Conservation (phyloP, 495 filamentous ascomycete species). For the Bathelium albidoporum region DNA sequence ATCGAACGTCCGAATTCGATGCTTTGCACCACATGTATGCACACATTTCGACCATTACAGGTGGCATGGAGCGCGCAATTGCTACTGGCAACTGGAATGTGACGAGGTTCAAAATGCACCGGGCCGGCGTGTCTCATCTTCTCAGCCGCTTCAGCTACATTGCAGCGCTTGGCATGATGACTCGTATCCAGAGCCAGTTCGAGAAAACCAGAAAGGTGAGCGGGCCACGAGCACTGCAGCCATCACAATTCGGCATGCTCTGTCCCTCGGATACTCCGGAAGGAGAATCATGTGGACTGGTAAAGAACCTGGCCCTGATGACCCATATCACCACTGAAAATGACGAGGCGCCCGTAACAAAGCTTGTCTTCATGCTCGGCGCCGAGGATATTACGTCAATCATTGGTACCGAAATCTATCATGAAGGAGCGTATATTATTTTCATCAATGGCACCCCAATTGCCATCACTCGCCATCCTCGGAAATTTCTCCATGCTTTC, state of each 20-base stretch:
- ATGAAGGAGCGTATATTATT: constrained; percentile 72
- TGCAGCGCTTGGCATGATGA: constrained; percentile 99
- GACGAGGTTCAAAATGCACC: constrained; percentile 96
- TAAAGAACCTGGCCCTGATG: constrained; percentile 98
- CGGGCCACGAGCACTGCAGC: constrained; percentile 88
- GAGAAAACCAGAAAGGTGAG: constrained; percentile 95
- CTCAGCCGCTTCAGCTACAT: constrained; percentile 93
- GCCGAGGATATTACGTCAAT: constrained; percentile 65
- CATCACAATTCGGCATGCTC: constrained; percentile 95
- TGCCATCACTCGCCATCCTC: constrained; percentile 71
- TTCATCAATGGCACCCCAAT: constrained; percentile 92
- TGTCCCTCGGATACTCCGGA: constrained; percentile 96
- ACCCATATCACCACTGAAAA: constrained; percentile 96
- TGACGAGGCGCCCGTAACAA: constrained; percentile 76
- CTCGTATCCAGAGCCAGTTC: constrained; percentile 94
- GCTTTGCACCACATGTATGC: constrained; percentile 63
- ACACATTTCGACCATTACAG: constrained; percentile 71
- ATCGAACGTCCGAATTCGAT: constrained; percentile 76
- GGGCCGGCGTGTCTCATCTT: constrained; percentile 94
- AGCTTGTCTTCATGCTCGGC: constrained; percentile 66
- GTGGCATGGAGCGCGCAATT: constrained; percentile 85
- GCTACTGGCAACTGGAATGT: constrained; percentile 96
- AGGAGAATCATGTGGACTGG: constrained; percentile 93
- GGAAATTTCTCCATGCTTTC: constrained; percentile 73
- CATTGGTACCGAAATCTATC: constrained; percentile 75